Evolutionary conservation across 768 basidiomycete species (phyloP).

Genomic region (Lentinula aciculospora): DNA sequence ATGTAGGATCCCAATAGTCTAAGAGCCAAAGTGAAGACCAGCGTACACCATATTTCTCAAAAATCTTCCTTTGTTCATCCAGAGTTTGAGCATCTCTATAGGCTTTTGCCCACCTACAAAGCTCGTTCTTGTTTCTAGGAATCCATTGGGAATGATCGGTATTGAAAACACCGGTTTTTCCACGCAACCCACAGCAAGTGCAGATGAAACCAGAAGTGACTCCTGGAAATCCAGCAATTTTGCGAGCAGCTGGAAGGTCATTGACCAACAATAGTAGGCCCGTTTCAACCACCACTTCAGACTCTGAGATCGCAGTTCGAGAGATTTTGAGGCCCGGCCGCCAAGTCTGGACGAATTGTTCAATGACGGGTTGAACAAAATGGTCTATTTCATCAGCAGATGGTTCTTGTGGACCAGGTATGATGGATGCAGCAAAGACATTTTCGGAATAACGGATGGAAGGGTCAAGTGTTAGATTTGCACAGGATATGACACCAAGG

Average conservation of each 20-base stretch:
- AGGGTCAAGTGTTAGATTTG: background rate
- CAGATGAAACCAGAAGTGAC: slow-evolving; percentile 20
- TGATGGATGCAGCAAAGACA: slow-evolving; percentile 29
- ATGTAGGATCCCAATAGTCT: slow-evolving; percentile 32
- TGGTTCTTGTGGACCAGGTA: slow-evolving; percentile 31
- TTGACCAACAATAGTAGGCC: slow-evolving; percentile 21
- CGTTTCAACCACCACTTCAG: slow-evolving; percentile 8
- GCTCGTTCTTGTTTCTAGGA: slow-evolving; percentile 9
- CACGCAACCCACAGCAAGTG: slow-evolving; percentile 18
- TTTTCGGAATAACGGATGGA: slow-evolving; percentile 20
- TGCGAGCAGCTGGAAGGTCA: slow-evolving; percentile 25
- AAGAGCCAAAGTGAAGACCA: slow-evolving; percentile 26
- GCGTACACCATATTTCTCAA: slow-evolving; percentile 17
- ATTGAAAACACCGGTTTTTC: slow-evolving; percentile 18
- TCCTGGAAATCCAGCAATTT: slow-evolving; percentile 18
- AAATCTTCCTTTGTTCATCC: slow-evolving; percentile 13
- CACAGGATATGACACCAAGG: slow-evolving; percentile 24
- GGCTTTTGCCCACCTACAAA: slow-evolving; percentile 10
- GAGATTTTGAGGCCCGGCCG: slow-evolving; percentile 19
- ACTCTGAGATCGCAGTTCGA: background rate
- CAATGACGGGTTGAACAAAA: slow-evolving; percentile 26
- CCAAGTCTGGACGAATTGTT: slow-evolving; percentile 28
- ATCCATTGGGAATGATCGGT: slow-evolving; percentile 21
- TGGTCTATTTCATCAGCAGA: slow-evolving; percentile 25
- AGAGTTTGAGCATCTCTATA: slow-evolving; percentile 17